phyloP scores from a whole-genome alignment of 192 early-diverging fungal species.

The Gamsiella multidivaricata region DNA sequence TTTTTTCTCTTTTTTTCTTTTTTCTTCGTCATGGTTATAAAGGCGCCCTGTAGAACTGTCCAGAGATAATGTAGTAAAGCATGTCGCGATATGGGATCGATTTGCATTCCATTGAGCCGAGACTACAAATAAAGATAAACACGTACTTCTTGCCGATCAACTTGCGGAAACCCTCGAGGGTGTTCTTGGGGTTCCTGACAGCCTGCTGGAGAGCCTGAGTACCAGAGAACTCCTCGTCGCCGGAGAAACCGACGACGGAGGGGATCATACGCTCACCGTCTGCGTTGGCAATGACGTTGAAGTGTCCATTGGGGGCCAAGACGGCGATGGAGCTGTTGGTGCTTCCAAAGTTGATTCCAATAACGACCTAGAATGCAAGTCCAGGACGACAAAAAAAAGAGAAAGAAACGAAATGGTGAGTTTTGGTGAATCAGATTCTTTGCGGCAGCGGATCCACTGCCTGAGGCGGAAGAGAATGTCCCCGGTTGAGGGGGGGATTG shows the following conservation, averaged over 20 bases:
- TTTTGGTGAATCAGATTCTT: too few relatives aligned
- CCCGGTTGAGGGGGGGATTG: not conserved
- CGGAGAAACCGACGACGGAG: conserved; percentile 91
- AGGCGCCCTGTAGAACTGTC: too few relatives aligned
- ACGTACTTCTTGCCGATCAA: conserved; percentile 85
- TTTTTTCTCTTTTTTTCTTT: too few relatives aligned
- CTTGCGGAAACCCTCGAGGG: conserved; percentile 88
- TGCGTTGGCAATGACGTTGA: conserved; percentile 90
- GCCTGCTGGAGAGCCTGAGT: conserved; percentile 46
- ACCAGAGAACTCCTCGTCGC: conserved; percentile 85
- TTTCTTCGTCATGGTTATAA: too few relatives aligned
- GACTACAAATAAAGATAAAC: not conserved
- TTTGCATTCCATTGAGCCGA: too few relatives aligned
- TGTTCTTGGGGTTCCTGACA: conserved; percentile 87
- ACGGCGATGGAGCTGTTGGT: conserved; percentile 84
- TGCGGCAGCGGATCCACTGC: too few relatives aligned
- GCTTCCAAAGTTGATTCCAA: conserved; percentile 90
- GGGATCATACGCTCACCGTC: conserved; percentile 98
- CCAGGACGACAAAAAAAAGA: not conserved
- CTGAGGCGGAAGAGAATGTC: too few relatives aligned
- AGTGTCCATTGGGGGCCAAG: conserved; percentile 52
- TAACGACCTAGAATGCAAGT: conserved; percentile 53
- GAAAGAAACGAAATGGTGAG: not conserved
- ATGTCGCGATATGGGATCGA: too few relatives aligned
- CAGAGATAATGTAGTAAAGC: too few relatives aligned